Conservation (phyloP, 2,329 filamentous ascomycete species). For the Nectriaceae sp. region DNA sequence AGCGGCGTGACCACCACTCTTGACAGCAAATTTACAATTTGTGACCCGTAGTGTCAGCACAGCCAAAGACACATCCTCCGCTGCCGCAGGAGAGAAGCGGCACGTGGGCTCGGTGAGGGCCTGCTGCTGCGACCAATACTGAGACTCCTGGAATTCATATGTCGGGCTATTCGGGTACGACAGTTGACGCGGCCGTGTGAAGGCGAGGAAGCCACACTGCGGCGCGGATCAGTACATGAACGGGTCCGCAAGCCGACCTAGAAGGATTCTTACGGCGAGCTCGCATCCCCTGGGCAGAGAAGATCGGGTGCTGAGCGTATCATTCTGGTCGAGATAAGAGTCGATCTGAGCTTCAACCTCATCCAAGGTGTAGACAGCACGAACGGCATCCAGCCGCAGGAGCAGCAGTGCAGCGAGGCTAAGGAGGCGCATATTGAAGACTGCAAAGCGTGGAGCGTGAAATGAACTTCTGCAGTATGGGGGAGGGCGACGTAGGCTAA, state of each 20-base stretch:
- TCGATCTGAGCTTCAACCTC: conserved; percentile 17
- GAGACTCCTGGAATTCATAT: conserved; percentile 20
- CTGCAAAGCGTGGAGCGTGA: too few species aligned
- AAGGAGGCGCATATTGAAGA: conserved; percentile 4
- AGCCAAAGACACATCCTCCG: conserved; percentile 28
- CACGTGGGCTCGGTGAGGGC: conserved; percentile 18
- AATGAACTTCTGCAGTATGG: too few species aligned
- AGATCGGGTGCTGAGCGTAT: background rate
- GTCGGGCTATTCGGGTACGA: conserved; percentile 15
- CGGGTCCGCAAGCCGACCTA: conserved; percentile 1
- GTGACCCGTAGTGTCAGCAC: conserved; percentile 27
- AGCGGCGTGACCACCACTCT: conserved; percentile 35
- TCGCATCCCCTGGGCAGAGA: conserved; percentile 2
- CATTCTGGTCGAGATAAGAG: conserved; percentile 8
- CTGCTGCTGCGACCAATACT: conserved; percentile 28
- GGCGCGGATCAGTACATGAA: background rate
- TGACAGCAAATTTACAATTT: conserved; percentile 33
- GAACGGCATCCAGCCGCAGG: background rate
- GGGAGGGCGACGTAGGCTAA: background rate
- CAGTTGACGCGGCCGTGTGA: conserved; percentile 10
- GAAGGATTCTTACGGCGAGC: conserved; percentile 8
- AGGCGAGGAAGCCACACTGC: conserved; percentile 24
- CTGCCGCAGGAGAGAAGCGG: conserved; percentile 26
- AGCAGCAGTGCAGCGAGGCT: conserved; percentile 3
- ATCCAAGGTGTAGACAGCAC: conserved; percentile 1